Evolutionary conservation across 1,284 basidiomycete genomes (phyloP), one percentile per base, ranked within the genome.

Genomic region (Waitea zeae): DNA sequence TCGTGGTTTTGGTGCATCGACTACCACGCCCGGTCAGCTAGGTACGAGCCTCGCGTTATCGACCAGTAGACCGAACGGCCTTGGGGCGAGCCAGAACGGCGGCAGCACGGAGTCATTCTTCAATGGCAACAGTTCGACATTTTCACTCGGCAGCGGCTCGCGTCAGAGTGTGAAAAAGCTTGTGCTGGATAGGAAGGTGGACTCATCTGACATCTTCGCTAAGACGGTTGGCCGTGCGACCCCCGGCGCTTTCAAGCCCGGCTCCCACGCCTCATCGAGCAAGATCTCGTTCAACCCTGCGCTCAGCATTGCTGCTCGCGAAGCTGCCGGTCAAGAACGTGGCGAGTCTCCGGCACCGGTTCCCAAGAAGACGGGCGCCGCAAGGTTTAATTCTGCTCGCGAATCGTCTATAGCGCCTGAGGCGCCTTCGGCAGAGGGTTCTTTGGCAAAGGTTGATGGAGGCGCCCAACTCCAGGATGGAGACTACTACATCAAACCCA

Each of bases 141-240:
- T n/a, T n/a, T n/a, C 26, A 18, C 49, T 81, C 33, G 63, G 80
- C 44, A 74, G 70, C 39, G 72, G 74, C n/a, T 57, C 58, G 15
- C 68, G 81, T 27, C 73, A 80, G 38, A 95, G 86, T 50, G 87
- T 96, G 41, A 98, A 97, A 66, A 93, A 95, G 53, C 70, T 98
- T 36, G 79, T 92, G 27, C 57, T 97, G 38, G 82, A 90, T 49
- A 83, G 78, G 52, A 81, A 74, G 47, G 61, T 81, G 12, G 77
- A 80, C 37, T n/a, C n/a, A n/a, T n/a, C n/a, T n/a, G n/a, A n/a
- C n/a, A n/a, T n/a, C n/a, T 63, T 77, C 12, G 57, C 65, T n/a
- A 74, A 82, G 40, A 45, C 81, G 35, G 77, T 81, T 44, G 61
- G 56, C 42, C 70, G 69, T 49, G 64, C 68, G 3, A 64, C 56